Evolutionary conservation across 192 early-diverging fungal genomes (phyloP).

Genomic region (Coemansia sp.): DNA sequence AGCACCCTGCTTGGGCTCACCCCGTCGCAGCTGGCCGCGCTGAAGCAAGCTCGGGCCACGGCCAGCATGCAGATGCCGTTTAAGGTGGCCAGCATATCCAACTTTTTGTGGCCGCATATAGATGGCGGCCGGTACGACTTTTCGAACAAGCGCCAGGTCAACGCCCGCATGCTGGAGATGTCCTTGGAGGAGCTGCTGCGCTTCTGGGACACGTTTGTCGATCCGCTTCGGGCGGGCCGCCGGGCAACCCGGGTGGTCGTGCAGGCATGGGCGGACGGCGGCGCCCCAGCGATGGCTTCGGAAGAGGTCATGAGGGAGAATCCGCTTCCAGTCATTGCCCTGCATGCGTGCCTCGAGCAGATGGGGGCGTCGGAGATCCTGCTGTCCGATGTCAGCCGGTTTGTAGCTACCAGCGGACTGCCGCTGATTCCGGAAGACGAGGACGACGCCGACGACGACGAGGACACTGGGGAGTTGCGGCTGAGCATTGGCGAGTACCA

Average conservation of each 20-base stretch:
- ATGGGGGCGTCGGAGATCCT: background rate
- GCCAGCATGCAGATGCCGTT: conserved; percentile 64
- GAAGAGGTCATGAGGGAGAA: background rate
- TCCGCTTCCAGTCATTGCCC: conserved; percentile 9
- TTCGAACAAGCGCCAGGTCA: conserved; percentile 35
- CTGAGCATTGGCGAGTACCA: conserved; percentile 4
- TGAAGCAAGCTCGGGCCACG: conserved; percentile 57
- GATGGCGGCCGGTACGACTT: conserved; percentile 70
- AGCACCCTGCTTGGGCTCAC: conserved; percentile 55
- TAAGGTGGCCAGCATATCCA: conserved; percentile 61
- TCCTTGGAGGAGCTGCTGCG: conserved; percentile 16
- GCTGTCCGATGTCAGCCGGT: background rate
- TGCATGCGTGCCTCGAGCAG: conserved; percentile 13
- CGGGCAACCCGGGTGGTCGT: conserved; percentile 10
- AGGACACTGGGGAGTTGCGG: background rate
- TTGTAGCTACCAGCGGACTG: conserved; percentile 1
- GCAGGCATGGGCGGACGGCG: conserved; percentile 8
- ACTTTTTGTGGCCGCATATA: conserved; percentile 63
- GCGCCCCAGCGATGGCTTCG: background rate
- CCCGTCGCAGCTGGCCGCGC: conserved; percentile 56
- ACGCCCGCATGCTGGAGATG: conserved; percentile 9
- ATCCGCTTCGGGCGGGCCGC: background rate
- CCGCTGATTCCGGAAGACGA: background rate
- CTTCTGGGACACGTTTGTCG: conserved; percentile 33
- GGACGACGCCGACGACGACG: background rate